These are phyloP conservation scores for Cucurbitaria berberidis DNA, from an alignment of 2,329 filamentous ascomycete genomes.

Conservation along the genomic window DNA sequence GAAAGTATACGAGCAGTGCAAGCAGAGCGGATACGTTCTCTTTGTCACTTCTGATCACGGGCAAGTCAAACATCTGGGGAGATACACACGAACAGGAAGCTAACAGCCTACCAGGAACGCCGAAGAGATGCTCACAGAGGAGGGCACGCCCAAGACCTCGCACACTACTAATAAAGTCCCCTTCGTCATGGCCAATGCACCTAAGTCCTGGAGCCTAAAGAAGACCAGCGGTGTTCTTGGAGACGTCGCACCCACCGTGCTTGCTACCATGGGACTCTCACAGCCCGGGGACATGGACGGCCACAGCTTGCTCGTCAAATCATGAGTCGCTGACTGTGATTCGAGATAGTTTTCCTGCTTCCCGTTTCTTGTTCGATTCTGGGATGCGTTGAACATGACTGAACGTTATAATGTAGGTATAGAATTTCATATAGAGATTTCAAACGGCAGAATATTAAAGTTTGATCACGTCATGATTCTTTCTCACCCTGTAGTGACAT, in stretches of 20 bases:
- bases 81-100: constrained; percentile 6
- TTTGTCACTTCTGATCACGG: constrained; percentile 98
- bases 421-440: constrained; percentile 14
- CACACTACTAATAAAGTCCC: constrained; percentile 99
- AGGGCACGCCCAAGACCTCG: constrained; percentile 96
- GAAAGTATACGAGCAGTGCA: constrained; percentile 89
- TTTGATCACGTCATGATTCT: not conserved
- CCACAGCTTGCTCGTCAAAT: constrained; percentile 79
- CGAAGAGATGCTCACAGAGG: constrained; percentile 97
- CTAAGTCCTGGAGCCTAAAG: constrained; percentile 84
- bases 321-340: constrained; percentile 43
- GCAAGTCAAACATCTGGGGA: constrained; percentile 53
- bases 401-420: constrained; percentile 16
- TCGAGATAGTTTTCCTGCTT: not conserved
- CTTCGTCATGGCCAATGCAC: constrained; percentile 97
- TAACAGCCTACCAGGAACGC: constrained; percentile 69
- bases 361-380: constrained; percentile 8
- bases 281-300: constrained; percentile 94
- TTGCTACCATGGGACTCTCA: constrained; percentile 87
- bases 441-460: not conserved
- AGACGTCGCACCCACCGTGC: constrained; percentile 93
- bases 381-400: constrained; percentile 13
- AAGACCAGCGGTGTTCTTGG: constrained; percentile 88
- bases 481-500: no score
- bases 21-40: constrained; percentile 88